A percentile compares a stretch with the other conserved stretches of the same genome.
Conservation (phyloP, 768 basidiomycete genomes). For the Mrakia frigida region DNA sequence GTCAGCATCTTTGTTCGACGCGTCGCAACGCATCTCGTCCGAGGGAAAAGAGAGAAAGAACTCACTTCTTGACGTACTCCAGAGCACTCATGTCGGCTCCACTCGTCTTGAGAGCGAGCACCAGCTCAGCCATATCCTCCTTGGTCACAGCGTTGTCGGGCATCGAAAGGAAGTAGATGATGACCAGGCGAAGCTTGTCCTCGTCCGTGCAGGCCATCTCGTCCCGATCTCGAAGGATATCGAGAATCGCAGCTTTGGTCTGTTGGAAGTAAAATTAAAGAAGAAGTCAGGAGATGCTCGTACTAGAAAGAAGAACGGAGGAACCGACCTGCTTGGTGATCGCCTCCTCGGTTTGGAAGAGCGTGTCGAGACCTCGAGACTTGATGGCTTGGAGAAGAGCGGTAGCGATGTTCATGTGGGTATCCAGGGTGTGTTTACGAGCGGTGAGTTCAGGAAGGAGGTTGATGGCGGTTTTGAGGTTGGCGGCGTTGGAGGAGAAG, state of each 20-base stretch:
- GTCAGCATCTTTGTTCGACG: not conserved
- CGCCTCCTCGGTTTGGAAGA: constrained; percentile 94
- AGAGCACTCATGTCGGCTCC: constrained; percentile 72
- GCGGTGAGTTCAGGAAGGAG: constrained; percentile 94
- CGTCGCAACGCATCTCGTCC: not conserved
- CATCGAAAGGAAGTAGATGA: constrained; percentile 90
- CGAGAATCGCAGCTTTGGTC: constrained; percentile 73
- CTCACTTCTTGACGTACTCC: constrained; percentile 74
- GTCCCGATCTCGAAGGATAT: constrained; percentile 65
- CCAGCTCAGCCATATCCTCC: constrained; percentile 81
- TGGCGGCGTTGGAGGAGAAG: constrained; percentile 83
- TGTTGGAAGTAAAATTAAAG: constrained; percentile 40
- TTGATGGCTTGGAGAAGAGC: constrained; percentile 93
- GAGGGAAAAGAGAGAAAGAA: not conserved
- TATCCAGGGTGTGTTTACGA: constrained; percentile 90
- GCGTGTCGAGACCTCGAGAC: constrained; percentile 84
- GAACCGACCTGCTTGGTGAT: constrained; percentile 77
- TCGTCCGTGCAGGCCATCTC: constrained; percentile 56
- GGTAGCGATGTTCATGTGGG: constrained; percentile 99
- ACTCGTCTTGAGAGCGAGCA: constrained; percentile 73
- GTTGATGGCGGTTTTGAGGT: constrained; percentile 94
- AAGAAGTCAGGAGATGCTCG: not conserved
- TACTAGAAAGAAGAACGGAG: constrained; percentile 23
- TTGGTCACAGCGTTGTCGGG: constrained; percentile 73
- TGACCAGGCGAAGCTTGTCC: constrained; percentile 87